These are phyloP conservation scores for Eimeria tenella DNA, from an alignment of 169 alveolate species.

Conservation along the genomic window DNA sequence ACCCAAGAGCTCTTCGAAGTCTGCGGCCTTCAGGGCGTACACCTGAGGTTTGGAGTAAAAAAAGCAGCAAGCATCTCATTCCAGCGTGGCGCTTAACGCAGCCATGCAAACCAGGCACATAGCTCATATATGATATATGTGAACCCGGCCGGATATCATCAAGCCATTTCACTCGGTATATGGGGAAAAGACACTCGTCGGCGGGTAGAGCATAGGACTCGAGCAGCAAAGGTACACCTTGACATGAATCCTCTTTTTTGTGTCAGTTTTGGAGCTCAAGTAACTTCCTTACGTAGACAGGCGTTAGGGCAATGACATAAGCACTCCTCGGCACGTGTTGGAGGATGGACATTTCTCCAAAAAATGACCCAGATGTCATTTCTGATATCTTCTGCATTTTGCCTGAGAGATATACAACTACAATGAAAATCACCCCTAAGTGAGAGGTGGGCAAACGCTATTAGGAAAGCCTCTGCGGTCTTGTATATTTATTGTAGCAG, in stretches of 20 bases:
- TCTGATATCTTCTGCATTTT: constrained; percentile 64
- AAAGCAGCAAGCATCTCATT: not conserved
- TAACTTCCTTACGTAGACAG: constrained; percentile 83
- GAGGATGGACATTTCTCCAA: constrained; percentile 86
- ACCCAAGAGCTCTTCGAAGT: constrained; percentile 59
- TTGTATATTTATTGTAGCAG: not conserved
- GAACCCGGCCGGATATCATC: too few species aligned
- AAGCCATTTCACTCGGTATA: too few species aligned
- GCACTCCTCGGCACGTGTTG: constrained; percentile 80
- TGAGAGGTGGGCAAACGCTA: too few species aligned
- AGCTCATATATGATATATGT: too few species aligned
- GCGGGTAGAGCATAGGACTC: too few species aligned
- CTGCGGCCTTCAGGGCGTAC: constrained; percentile 66
- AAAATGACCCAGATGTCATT: constrained; percentile 82
- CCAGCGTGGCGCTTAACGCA: not conserved
- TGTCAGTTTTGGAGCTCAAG: not conserved
- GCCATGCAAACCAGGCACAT: too few species aligned
- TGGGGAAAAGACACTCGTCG: too few species aligned
- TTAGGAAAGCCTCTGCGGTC: too few species aligned
- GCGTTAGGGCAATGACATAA: constrained; percentile 84
- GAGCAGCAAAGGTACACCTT: too few species aligned
- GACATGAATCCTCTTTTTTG: too few species aligned
- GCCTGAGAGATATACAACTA: constrained; percentile 28
- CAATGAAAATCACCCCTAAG: too few species aligned
- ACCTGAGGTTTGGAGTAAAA: constrained; percentile 16